A percentile compares a stretch with the other conserved stretches of the same genome.
Conservation (phyloP, 1,284 basidiomycete species). For the Cutaneotrichosporon dermatis region DNA sequence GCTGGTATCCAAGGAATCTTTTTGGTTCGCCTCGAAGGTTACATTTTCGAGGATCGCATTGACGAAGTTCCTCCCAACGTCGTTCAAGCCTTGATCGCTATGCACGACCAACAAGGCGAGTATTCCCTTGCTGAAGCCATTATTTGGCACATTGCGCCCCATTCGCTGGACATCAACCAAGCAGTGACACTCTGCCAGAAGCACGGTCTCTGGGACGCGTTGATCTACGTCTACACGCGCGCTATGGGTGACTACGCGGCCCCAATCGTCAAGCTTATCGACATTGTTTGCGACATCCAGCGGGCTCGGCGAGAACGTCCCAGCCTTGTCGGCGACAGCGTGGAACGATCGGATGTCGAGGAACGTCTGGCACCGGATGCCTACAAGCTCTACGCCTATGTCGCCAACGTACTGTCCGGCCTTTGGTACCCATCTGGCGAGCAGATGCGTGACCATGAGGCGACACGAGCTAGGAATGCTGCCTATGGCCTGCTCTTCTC, state of each 20-base stretch:
- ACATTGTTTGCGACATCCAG: conserved; percentile 66
- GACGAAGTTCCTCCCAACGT: conserved; percentile 75
- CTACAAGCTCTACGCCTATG: conserved; percentile 88
- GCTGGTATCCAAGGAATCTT: conserved; percentile 84
- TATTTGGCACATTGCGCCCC: conserved; percentile 94
- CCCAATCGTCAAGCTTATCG: conserved; percentile 79
- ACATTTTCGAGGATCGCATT: conserved; percentile 72
- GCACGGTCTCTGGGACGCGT: conserved; percentile 82
- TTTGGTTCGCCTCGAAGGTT: conserved; percentile 74
- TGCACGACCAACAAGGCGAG: conserved; percentile 68
- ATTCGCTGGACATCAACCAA: conserved; percentile 89
- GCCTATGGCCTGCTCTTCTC: conserved; percentile 79
- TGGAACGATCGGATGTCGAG: conserved; percentile 29
- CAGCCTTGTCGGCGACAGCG: conserved; percentile 28
- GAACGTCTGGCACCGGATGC: conserved; percentile 68
- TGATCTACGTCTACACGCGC: conserved; percentile 88
- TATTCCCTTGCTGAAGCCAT: conserved; percentile 77
- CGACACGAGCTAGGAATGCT: conserved; percentile 62
- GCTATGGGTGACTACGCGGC: conserved; percentile 84
- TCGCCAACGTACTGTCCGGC: conserved; percentile 81
- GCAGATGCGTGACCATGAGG: conserved; percentile 61
- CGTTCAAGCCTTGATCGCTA: conserved; percentile 74
- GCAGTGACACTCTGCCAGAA: conserved; percentile 78
- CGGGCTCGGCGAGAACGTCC: conserved; percentile 50
- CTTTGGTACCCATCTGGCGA: conserved; percentile 81